These are phyloP conservation scores for Borealophlyctis nickersoniae DNA, from an alignment of 192 early-diverging fungal species.

Conservation along the genomic window DNA sequence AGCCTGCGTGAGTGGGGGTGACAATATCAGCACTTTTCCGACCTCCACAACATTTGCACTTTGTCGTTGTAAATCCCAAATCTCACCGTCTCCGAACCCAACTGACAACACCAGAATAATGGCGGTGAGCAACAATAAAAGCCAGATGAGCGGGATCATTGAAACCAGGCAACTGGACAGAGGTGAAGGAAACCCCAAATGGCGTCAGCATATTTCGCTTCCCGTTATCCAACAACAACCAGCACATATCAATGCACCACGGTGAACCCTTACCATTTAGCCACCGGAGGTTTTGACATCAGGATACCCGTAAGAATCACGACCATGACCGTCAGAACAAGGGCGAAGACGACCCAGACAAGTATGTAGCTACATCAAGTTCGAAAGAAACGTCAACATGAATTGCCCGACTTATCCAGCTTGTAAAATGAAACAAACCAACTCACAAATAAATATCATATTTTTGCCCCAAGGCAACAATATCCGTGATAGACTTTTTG, in stretches of 20 bases:
- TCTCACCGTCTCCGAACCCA: neutral
- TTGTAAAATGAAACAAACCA: neutral
- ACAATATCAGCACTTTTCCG: neutral
- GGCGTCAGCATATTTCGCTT: neutral
- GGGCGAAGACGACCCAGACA: neutral
- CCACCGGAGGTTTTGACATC: neutral
- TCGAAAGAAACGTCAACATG: neutral
- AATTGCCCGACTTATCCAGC: too few species aligned
- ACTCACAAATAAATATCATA: constrained; percentile 16
- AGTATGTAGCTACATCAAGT: neutral
- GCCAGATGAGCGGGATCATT: neutral
- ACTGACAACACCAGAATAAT: neutral
- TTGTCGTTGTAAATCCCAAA: too few species aligned
- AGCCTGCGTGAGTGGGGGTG: neutral
- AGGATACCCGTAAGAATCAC: neutral
- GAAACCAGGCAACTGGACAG: neutral
- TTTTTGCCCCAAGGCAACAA: too few species aligned
- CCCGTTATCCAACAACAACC: too few species aligned
- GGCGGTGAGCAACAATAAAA: neutral
- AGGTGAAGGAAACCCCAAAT: too few species aligned
- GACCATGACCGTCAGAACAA: neutral
- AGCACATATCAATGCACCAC: too few species aligned
- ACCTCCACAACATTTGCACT: too few species aligned
- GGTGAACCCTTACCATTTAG: neutral
- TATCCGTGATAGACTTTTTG: too few species aligned